Conservation (phyloP, 805 yeast species). For the Metschnikowia colocasiae region DNA sequence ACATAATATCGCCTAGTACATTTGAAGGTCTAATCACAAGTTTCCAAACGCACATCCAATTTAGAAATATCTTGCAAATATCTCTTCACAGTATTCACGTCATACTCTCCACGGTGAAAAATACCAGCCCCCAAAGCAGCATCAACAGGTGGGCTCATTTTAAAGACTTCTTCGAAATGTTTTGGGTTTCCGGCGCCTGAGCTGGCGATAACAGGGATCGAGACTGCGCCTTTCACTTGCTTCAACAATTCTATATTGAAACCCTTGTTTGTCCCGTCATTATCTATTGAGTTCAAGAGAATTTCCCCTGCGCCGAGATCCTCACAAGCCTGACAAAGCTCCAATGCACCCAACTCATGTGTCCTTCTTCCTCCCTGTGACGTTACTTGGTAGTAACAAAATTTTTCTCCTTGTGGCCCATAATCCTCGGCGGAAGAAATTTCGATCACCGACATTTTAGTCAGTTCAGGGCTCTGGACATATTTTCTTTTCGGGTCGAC, state of each 20-base stretch:
- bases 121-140: slow-evolving; percentile 99
- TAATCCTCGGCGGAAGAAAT: slow-evolving; percentile 46
- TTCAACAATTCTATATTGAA: slow-evolving; percentile 81
- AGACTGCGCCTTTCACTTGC: slow-evolving; percentile 71
- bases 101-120: slow-evolving; percentile 93
- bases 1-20: too few relatives aligned
- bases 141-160: slow-evolving; percentile 69
- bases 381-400: slow-evolving; percentile 93
- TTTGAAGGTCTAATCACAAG: slow-evolving; percentile 5
- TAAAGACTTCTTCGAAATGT: slow-evolving; percentile 87
- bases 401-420: slow-evolving; percentile 88
- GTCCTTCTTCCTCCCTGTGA: slow-evolving; percentile 93
- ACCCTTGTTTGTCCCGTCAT: slow-evolving; percentile 95
- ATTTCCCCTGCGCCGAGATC: slow-evolving; percentile 96
- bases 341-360: slow-evolving; percentile 85
- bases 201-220: slow-evolving; percentile 93
- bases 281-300: slow-evolving; percentile 88
- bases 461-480: slow-evolving; percentile 56
- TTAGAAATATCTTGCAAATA: slow-evolving; percentile 52
- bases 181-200: slow-evolving; percentile 95
- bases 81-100: slow-evolving; percentile 77
- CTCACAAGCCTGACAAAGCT: slow-evolving; percentile 84
- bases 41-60: slow-evolving; percentile 71
- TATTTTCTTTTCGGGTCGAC: slow-evolving; percentile 95
- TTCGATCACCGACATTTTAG: slow-evolving; percentile 60